Conservation (phyloP, 169 alveolate species). For the Eimeria brunetti region DNA sequence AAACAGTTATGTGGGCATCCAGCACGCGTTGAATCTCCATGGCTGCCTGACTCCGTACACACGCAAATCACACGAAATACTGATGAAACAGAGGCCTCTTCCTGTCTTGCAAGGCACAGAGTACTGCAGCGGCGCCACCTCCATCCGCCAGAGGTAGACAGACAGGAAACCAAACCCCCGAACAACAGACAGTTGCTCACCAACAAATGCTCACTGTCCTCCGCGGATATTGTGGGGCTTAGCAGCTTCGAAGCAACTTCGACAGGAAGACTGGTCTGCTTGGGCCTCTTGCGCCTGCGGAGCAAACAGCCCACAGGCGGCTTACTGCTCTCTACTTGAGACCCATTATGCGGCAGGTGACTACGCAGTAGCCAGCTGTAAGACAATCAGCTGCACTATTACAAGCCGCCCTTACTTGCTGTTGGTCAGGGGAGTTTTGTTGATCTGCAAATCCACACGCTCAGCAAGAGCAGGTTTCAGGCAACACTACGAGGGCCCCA, state of each 20-base stretch:
- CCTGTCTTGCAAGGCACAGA: not conserved
- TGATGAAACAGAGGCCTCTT: not conserved
- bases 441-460: slow-evolving; percentile 39
- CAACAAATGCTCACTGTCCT: not conserved
- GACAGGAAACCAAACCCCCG: not conserved
- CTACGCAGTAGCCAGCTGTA: not conserved
- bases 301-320: not conserved
- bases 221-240: slow-evolving; percentile 4
- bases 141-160: not conserved
- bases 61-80: not conserved
- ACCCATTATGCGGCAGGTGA: not conserved
- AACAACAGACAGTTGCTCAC: not conserved
- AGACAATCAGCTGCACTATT: not conserved
- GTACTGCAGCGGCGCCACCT: not conserved
- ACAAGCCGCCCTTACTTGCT: not conserved
- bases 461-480: not conserved
- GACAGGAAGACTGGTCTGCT: slow-evolving; percentile 28
- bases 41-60: not conserved
- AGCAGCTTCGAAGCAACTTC: slow-evolving; percentile 51
- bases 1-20: not conserved
- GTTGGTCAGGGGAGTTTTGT: slow-evolving; percentile 5
- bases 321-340: not conserved
- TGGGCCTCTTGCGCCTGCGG: slow-evolving; percentile 30
- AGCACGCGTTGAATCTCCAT: slow-evolving; percentile 11
- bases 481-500: not conserved